phyloP scores from a whole-genome alignment of 2,329 filamentous ascomycete species.

The Epichloe amarillans region DNA sequence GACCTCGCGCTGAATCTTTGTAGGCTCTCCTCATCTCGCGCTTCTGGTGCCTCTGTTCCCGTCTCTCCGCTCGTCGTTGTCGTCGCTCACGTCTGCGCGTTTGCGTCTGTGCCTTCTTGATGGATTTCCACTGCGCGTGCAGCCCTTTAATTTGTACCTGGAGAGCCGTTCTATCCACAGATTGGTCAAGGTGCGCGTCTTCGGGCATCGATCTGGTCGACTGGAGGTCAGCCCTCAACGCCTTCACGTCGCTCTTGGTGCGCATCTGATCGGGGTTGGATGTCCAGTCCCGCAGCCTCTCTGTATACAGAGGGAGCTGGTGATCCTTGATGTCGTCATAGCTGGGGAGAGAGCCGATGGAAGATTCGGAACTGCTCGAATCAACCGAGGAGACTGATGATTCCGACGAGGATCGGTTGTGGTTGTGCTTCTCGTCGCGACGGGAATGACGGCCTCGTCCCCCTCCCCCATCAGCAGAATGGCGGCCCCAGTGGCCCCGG shows the following conservation, averaged over 20 bases:
- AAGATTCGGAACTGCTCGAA: constrained; percentile 24
- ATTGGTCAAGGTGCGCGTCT: neutral
- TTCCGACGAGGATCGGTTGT: constrained; percentile 18
- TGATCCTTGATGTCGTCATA: constrained; percentile 35
- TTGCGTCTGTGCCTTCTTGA: constrained; percentile 17
- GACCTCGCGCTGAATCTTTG: constrained; percentile 17
- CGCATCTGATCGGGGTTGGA: constrained; percentile 34
- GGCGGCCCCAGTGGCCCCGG: neutral
- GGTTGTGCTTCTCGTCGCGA: constrained; percentile 7
- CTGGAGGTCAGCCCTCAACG: constrained; percentile 30
- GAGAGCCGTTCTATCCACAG: constrained; percentile 20
- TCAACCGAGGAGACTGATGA: constrained; percentile 22
- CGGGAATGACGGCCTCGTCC: neutral
- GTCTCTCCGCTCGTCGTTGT: constrained; percentile 18
- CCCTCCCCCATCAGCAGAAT: constrained; percentile 2
- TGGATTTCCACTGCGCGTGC: constrained; percentile 28
- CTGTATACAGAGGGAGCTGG: constrained; percentile 33
- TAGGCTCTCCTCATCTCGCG: constrained; percentile 17
- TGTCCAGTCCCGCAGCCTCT: constrained; percentile 35
- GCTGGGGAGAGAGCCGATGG: constrained; percentile 40
- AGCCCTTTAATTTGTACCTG: constrained; percentile 31
- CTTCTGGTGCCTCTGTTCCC: constrained; percentile 18
- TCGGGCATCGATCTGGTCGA: constrained; percentile 16
- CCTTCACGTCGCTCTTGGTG: constrained; percentile 30
- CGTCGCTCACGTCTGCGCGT: constrained; percentile 18